Evolutionary conservation across 148 eudicot genomes (phyloP), one percentile per base, ranked within the genome.

Genomic region (Talinum fruticosum): DNA sequence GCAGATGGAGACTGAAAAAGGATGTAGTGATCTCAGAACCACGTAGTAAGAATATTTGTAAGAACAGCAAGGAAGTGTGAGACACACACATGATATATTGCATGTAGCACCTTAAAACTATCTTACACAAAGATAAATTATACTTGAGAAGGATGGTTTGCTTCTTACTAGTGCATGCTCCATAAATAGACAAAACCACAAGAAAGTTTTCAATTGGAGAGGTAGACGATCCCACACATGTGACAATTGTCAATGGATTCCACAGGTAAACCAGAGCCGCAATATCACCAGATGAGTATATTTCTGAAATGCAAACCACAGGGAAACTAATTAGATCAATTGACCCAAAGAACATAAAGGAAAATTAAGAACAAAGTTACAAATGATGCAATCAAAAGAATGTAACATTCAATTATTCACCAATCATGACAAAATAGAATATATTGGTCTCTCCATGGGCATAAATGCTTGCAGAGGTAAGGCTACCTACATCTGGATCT

Each of bases 251-350:
- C 77, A 91, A 90, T 79, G 99, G 99, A 86, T 96, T 96, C 97
- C 97, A 96, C 73, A 96, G 80, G 80, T 93, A 96, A 71, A 91
- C 89, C 74, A 96, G 92, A 73, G 97, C 93, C 74, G 97, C 97
- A 80, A 93, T 83, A 84, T 96, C 94, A 69, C 97, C 99, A 51
- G 91, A 88, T 10, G 86, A 84, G 76, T 90, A 80, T 69, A 75
- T 47, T 69, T 84, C 97, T 96, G 92, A 64, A 77, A 77, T 59
- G 65, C 64, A 78, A 72, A 69, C 1, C 53, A 35, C 32, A 73
- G 47, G 36, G 57, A 45, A 81, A 30, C 44, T 78, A 79, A 80
- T 87, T 59, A 85, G 81, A 73, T 72, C 70, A 44, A 7, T 26
- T 16, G 18, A 71, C 38, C 19, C 21, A 36, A 18, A 29, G 28